These are phyloP conservation scores for Eucalyptus leucophloia DNA, from an alignment of 345 rosid genomes.

Conservation along the genomic window DNA sequence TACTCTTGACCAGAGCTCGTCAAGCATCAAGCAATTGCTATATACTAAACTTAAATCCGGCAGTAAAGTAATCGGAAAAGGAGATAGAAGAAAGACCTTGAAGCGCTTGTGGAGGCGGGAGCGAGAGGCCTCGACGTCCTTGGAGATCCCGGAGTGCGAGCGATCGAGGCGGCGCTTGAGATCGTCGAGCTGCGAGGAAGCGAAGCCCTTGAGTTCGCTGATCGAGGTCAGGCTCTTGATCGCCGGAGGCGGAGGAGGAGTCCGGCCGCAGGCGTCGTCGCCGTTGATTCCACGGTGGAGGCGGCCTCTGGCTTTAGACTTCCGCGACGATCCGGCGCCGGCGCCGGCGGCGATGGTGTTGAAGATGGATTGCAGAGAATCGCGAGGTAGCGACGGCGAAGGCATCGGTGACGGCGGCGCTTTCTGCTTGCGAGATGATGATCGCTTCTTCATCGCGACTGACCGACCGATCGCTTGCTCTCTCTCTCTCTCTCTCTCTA, in stretches of 20 bases:
- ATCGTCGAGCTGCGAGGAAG: constrained; percentile 22
- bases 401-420: background rate
- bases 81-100: constrained; percentile 15
- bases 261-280: background rate
- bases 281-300: background rate
- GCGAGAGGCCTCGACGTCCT: constrained; percentile 37
- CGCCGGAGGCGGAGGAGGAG: background rate
- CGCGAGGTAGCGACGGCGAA: background rate
- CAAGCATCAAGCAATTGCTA: background rate
- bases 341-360: background rate
- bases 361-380: background rate
- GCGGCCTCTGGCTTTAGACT: background rate
- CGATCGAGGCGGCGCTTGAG: constrained; percentile 25
- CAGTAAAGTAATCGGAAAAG: background rate
- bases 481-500: background rate
- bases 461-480: background rate
- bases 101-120: constrained; percentile 44
- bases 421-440: background rate
- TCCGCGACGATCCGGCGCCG: background rate
- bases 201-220: constrained; percentile 25
- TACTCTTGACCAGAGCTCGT: background rate
- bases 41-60: background rate
- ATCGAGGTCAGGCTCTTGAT: constrained; percentile 11
- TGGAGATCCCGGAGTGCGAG: constrained; percentile 40
- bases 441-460: background rate